Conservation (phyloP, 176 grass and related monocot species). For the Musa itinerans region DNA sequence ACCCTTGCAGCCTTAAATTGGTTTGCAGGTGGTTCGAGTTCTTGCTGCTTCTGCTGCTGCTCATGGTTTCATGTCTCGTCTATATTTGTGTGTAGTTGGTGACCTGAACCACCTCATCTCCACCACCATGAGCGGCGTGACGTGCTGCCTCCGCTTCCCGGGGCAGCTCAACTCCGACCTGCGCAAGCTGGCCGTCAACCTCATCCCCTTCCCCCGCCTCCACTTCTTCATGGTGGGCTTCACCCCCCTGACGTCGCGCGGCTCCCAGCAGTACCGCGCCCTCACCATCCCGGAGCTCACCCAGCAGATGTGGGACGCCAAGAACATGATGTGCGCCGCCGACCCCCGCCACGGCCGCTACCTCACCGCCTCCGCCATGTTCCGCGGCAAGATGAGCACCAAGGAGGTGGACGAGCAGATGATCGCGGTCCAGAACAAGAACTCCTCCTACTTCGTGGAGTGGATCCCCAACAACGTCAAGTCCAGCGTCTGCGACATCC, state of each 20-base stretch:
- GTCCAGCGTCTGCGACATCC: slow-evolving; percentile 30
- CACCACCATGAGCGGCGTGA: slow-evolving; percentile 80
- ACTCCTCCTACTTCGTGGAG: slow-evolving; percentile 32
- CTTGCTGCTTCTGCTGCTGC: too few relatives aligned
- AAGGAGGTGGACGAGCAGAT: slow-evolving; percentile 34
- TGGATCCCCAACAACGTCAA: slow-evolving; percentile 36
- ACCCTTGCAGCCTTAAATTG: too few relatives aligned
- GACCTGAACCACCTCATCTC: slow-evolving; percentile 81
- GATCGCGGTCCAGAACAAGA: slow-evolving; percentile 31
- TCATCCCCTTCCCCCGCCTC: slow-evolving; percentile 71
- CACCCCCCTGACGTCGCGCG: slow-evolving; percentile 58
- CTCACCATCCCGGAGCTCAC: slow-evolving; percentile 79
- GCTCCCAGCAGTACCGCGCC: slow-evolving; percentile 71
- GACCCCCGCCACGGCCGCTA: slow-evolving; percentile 72
- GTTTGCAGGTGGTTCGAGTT: too few relatives aligned
- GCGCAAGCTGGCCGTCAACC: slow-evolving; percentile 63
- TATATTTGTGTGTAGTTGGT: background rate
- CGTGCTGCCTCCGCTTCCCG: slow-evolving; percentile 79
- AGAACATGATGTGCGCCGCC: slow-evolving; percentile 96
- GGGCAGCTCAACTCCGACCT: slow-evolving; percentile 91
- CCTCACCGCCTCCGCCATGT: slow-evolving; percentile 32
- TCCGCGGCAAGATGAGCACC: slow-evolving; percentile 27
- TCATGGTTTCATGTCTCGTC: too few relatives aligned
- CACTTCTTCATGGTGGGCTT: slow-evolving; percentile 93
- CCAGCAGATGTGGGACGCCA: slow-evolving; percentile 96